Percentiles rank a stretch among this genome's conserved stretches.
Conservation (phyloP, 1,139 yeast genomes). For the Saccharomycopsis hybrid region DNA sequence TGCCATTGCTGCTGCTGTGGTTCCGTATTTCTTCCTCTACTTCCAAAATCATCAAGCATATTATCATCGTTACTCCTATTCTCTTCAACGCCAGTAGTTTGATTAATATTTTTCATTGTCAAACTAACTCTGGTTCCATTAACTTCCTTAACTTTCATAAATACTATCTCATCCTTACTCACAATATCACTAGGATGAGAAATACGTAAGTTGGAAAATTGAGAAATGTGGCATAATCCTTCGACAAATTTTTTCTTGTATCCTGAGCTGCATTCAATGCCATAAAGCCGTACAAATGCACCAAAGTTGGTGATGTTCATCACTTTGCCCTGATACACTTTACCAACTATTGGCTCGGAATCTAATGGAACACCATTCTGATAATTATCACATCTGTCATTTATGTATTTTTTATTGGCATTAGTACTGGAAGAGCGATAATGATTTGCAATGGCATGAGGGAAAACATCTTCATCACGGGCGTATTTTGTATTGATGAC, state of each 20-base stretch:
- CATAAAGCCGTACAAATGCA: constrained; percentile 57
- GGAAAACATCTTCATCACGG: constrained; percentile 1
- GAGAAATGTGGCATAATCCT: constrained; percentile 78
- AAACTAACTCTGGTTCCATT: constrained; percentile 51
- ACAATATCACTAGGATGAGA: constrained; percentile 56
- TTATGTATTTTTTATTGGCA: too few species aligned
- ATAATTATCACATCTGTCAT: too few species aligned
- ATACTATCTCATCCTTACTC: constrained; percentile 53
- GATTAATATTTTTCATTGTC: constrained; percentile 71
- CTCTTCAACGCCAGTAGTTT: constrained; percentile 51
- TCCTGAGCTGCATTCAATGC: too few species aligned
- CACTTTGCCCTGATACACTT: constrained; percentile 56
- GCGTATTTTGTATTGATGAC: constrained; percentile 1
- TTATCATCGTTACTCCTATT: constrained; percentile 13
- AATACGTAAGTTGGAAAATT: constrained; percentile 47
- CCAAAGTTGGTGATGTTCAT: constrained; percentile 63
- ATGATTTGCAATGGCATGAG: too few species aligned
- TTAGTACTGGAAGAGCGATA: too few species aligned
- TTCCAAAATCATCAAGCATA: too few species aligned
- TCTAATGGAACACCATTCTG: constrained; percentile 12
- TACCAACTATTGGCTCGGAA: constrained; percentile 33
- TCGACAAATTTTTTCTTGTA: constrained; percentile 28
- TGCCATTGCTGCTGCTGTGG: too few species aligned
- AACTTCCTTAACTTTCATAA: constrained; percentile 49
- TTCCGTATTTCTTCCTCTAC: constrained; percentile 13